A percentile compares a stretch with the other conserved stretches of the same genome.
Evolutionary conservation across 805 yeast genomes (phyloP).

Genomic region (Yarrowia hollandica): DNA sequence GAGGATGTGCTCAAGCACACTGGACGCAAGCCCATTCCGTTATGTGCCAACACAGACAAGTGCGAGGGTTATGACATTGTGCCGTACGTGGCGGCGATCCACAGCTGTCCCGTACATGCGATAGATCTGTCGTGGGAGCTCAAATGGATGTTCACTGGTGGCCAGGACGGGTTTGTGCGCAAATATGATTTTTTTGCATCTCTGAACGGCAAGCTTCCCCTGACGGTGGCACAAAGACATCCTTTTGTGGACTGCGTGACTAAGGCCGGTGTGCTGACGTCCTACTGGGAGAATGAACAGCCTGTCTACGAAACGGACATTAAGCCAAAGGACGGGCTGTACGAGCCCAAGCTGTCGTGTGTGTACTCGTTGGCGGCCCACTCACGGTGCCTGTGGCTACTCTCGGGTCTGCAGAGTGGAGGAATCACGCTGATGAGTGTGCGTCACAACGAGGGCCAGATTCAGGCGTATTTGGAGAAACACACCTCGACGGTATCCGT

Average conservation of each 20-base stretch:
- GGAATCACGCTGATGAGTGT: slow-evolving; percentile 84
- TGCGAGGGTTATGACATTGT: slow-evolving; percentile 66
- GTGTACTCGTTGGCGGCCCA: slow-evolving; percentile 87
- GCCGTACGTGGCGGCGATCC: slow-evolving; percentile 88
- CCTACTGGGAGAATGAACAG: slow-evolving; percentile 97
- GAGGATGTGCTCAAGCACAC: slow-evolving; percentile 29
- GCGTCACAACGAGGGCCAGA: slow-evolving; percentile 76
- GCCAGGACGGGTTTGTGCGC: slow-evolving; percentile 91
- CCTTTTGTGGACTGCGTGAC: slow-evolving; percentile 81
- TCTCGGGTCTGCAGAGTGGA: slow-evolving; percentile 75
- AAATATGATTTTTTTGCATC: slow-evolving; percentile 85
- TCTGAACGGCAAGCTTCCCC: slow-evolving; percentile 78
- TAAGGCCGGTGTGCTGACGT: slow-evolving; percentile 76
- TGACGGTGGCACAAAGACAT: slow-evolving; percentile 90
- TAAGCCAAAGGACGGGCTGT: slow-evolving; percentile 43
- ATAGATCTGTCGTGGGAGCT: slow-evolving; percentile 76
- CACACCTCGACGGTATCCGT: slow-evolving; percentile 79
- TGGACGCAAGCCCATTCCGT: slow-evolving; percentile 26
- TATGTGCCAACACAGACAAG: slow-evolving; percentile 34
- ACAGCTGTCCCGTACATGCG: slow-evolving; percentile 73
- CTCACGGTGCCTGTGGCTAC: slow-evolving; percentile 75
- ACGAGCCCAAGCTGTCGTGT: slow-evolving; percentile 60
- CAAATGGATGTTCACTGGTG: slow-evolving; percentile 88
- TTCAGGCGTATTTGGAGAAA: slow-evolving; percentile 70
- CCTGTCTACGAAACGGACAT: slow-evolving; percentile 57